These are phyloP conservation scores for Excoecaria agallocha DNA, from an alignment of 345 rosid genomes.

Conservation along the genomic window DNA sequence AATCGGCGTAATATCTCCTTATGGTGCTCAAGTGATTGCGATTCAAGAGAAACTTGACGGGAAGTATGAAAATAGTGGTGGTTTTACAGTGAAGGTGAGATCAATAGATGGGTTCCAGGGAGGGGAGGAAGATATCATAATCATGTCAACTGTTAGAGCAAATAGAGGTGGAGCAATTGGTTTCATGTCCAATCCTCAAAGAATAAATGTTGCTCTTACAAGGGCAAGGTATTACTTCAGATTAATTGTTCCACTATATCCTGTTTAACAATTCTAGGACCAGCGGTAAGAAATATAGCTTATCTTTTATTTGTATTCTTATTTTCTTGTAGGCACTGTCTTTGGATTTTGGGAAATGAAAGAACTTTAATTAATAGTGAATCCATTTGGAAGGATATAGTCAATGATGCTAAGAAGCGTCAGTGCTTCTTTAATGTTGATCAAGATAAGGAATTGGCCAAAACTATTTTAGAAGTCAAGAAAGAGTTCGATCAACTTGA, in stretches of 20 bases:
- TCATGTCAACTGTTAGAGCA: constrained; percentile 27
- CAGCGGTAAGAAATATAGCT: background rate
- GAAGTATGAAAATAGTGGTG: constrained; percentile 5
- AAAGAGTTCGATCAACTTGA: constrained; percentile 42
- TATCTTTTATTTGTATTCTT: background rate
- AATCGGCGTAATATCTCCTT: constrained; percentile 23
- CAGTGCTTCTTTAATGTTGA: constrained; percentile 43
- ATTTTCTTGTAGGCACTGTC: constrained; percentile 36
- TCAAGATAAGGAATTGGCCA: constrained; percentile 37
- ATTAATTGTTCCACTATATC: background rate
- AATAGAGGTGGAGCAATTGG: constrained; percentile 19
- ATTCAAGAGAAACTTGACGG: constrained; percentile 10
- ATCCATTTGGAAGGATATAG: constrained; percentile 38
- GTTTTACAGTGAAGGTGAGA: constrained; percentile 20
- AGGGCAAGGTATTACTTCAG: constrained; percentile 21
- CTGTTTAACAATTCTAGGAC: background rate
- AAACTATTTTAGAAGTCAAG: constrained; percentile 33
- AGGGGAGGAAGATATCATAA: constrained; percentile 26
- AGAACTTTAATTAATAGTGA: constrained; percentile 32
- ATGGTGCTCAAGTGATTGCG: constrained; percentile 17
- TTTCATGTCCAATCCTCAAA: constrained; percentile 17
- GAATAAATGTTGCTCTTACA: constrained; percentile 24
- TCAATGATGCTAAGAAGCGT: constrained; percentile 42
- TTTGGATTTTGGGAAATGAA: constrained; percentile 55
- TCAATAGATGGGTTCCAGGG: constrained; percentile 31